These are phyloP conservation scores for Prunus kanzakura DNA, from an alignment of 306 rosid genomes.

Conservation along the genomic window DNA sequence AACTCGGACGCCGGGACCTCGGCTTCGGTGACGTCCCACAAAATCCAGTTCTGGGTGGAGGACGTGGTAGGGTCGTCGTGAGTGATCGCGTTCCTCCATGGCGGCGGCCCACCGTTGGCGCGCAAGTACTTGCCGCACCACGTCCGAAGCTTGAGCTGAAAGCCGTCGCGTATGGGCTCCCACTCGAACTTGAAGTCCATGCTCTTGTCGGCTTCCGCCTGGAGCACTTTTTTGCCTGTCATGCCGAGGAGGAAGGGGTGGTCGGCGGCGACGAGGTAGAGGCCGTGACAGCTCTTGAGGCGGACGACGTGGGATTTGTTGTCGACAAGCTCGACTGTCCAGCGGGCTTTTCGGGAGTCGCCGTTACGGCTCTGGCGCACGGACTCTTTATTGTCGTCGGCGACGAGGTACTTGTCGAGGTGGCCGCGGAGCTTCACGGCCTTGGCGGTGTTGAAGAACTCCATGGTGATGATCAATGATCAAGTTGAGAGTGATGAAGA, in stretches of 20 bases:
- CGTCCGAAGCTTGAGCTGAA: constrained; percentile 58
- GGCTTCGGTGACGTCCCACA: constrained; percentile 62
- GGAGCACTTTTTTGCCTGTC: constrained; percentile 57
- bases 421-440: constrained; percentile 67
- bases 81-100: constrained; percentile 81
- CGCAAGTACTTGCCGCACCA: constrained; percentile 75
- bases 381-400: constrained; percentile 42
- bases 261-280: constrained; percentile 54
- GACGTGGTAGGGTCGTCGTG: constrained; percentile 51
- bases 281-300: constrained; percentile 60
- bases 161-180: constrained; percentile 76
- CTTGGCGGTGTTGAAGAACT: constrained; percentile 48
- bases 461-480: constrained; percentile 38
- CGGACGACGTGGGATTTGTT: constrained; percentile 41
- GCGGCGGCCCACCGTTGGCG: constrained; percentile 70
- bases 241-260: constrained; percentile 47
- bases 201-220: constrained; percentile 19
- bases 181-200: constrained; percentile 47
- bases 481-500: not conserved
- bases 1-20: constrained; percentile 33
- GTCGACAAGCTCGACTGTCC: constrained; percentile 57
- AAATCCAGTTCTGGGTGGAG: constrained; percentile 52
- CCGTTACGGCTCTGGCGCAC: constrained; percentile 65
- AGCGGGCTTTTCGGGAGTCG: constrained; percentile 35
- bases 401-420: constrained; percentile 60